These are phyloP conservation scores for Jamesozyma gamospora DNA, from an alignment of 805 yeast species.

Conservation along the genomic window DNA sequence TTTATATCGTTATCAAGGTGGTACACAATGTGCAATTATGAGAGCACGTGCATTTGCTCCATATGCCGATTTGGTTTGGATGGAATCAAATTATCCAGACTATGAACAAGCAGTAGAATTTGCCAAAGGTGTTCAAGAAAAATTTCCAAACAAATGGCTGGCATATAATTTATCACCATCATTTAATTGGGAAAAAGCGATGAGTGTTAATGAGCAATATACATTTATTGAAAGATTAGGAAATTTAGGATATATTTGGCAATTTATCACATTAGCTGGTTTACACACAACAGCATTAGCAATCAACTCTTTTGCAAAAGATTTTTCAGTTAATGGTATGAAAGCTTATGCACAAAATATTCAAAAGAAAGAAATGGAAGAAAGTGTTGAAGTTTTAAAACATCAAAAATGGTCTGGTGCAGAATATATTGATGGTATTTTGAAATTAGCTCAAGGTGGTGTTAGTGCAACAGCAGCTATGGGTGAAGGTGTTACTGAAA, in stretches of 20 bases:
- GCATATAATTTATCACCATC: slow-evolving; percentile 96
- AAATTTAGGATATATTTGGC: slow-evolving; percentile 91
- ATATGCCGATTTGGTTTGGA: slow-evolving; percentile 92
- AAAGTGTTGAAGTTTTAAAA: slow-evolving; percentile 89
- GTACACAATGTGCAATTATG: slow-evolving; percentile 94
- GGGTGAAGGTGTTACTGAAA: slow-evolving; percentile 98
- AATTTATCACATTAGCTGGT: slow-evolving; percentile 94
- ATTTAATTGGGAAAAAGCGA: slow-evolving; percentile 95
- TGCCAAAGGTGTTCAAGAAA: slow-evolving; percentile 78
- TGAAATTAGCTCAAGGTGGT: slow-evolving; percentile 89
- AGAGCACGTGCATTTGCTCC: slow-evolving; percentile 94
- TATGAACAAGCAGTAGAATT: slow-evolving; percentile 89
- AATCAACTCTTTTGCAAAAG: slow-evolving; percentile 71
- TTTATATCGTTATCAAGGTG: slow-evolving; percentile 90
- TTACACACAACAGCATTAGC: slow-evolving; percentile 93
- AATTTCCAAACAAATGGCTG: slow-evolving; percentile 85
- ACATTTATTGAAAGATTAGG: slow-evolving; percentile 83
- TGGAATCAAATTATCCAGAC: slow-evolving; percentile 95
- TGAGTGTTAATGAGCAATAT: slow-evolving; percentile 78
- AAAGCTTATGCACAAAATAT: slow-evolving; percentile 85
- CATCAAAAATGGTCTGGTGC: slow-evolving; percentile 99
- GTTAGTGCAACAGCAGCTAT: slow-evolving; percentile 92
- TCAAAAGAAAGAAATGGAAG: slow-evolving; percentile 80
- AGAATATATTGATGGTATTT: slow-evolving; percentile 83
- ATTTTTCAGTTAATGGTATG: slow-evolving; percentile 79